These are phyloP conservation scores for Talaromyces sp. DNA, from an alignment of 2,329 filamentous ascomycete species.

Conservation along the genomic window DNA sequence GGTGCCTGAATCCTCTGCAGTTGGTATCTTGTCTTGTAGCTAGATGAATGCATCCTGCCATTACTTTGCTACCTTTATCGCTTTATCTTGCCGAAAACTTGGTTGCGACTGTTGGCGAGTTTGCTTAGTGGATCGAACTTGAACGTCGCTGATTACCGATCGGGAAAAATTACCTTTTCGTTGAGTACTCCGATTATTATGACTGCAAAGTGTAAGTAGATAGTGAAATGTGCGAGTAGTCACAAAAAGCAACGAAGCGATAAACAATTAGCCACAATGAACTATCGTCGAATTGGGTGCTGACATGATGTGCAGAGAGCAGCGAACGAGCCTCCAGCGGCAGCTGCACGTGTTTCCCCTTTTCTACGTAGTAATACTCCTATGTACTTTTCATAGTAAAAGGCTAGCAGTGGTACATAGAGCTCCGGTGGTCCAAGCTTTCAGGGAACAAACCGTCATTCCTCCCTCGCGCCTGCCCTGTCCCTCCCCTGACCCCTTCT, in stretches of 20 bases:
- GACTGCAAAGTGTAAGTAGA: no score
- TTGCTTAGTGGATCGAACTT: neutral
- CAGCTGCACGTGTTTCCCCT: neutral
- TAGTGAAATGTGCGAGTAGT: neutral
- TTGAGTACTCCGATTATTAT: neutral
- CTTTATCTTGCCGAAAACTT: neutral
- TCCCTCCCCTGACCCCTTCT: conserved; percentile 1
- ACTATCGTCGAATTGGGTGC: neutral
- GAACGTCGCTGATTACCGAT: neutral
- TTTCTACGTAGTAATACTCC: no score
- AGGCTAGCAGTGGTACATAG: neutral
- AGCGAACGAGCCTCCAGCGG: conserved; percentile 5
- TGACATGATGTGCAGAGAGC: neutral
- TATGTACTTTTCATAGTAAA: no score
- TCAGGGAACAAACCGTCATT: conserved; percentile 12
- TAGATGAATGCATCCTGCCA: neutral
- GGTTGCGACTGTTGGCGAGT: neutral
- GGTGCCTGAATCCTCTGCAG: neutral
- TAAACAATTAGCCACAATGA: neutral
- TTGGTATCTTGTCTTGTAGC: neutral
- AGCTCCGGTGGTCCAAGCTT: conserved; percentile 10
- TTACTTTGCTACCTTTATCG: neutral
- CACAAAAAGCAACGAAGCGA: neutral
- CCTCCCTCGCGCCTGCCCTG: conserved; percentile 10
- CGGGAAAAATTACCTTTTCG: neutral